Conservation (phyloP, 805 yeast genomes). For the Lachancea cidri region DNA sequence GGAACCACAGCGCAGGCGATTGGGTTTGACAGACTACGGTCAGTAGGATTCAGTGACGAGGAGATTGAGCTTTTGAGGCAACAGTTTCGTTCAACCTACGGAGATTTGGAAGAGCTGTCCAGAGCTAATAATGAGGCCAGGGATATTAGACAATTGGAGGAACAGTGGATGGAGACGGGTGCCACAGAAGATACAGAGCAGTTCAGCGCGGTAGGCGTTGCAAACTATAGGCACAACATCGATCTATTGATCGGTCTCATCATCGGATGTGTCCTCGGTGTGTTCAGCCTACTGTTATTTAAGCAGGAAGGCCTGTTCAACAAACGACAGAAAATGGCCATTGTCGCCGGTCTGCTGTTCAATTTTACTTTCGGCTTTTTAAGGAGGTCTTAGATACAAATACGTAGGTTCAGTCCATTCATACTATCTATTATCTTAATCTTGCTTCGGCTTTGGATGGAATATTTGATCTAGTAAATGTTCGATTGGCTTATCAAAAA, state of each 20-base stretch:
- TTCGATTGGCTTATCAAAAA: conserved; percentile 82
- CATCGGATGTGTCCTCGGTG: conserved; percentile 73
- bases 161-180: conserved; percentile 82
- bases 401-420: not conserved
- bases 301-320: conserved; percentile 58
- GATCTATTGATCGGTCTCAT: conserved; percentile 66
- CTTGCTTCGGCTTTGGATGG: conserved; percentile 28
- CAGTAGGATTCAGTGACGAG: conserved; percentile 76
- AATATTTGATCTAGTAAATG: conserved; percentile 57
- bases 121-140: conserved; percentile 34
- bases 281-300: conserved; percentile 58
- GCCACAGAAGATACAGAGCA: conserved; percentile 46
- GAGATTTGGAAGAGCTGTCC: conserved; percentile 34
- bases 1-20: conserved; percentile 48
- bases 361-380: conserved; percentile 43
- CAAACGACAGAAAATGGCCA: conserved; percentile 59
- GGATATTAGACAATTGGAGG: conserved; percentile 66
- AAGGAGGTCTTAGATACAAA: not conserved
- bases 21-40: conserved; percentile 79
- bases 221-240: conserved; percentile 46
- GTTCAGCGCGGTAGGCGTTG: conserved; percentile 38
- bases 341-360: conserved; percentile 63
- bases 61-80: conserved; percentile 68
- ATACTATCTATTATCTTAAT: conserved; percentile 2
- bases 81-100: conserved; percentile 71